A percentile compares a stretch with the other conserved stretches of the same genome.
Conservation (phyloP, 2,329 filamentous ascomycete species). For the Balansia obtecta region DNA sequence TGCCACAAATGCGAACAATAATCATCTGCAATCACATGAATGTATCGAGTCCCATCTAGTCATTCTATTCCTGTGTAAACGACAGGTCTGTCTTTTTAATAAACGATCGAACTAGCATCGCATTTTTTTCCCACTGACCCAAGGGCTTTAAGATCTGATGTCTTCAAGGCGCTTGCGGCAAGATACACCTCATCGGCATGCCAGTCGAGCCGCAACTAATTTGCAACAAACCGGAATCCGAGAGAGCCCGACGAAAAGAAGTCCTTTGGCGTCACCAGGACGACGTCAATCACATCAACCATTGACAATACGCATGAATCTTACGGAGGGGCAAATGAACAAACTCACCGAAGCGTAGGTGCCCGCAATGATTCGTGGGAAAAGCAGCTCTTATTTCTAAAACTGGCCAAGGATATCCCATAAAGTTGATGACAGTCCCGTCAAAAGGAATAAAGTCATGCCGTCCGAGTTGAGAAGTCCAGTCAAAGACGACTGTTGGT, state of each 20-base stretch:
- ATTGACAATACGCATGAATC: conserved; percentile 33
- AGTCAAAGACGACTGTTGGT: not conserved
- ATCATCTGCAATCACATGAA: too few relatives aligned
- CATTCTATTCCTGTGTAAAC: too few relatives aligned
- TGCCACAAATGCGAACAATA: too few relatives aligned
- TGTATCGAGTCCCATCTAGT: too few relatives aligned
- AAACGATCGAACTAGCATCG: not conserved
- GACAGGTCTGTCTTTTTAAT: too few relatives aligned
- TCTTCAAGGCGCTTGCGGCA: not conserved
- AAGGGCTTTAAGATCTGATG: not conserved
- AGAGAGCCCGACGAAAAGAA: conserved; percentile 13
- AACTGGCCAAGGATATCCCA: conserved; percentile 19
- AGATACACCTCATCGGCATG: not conserved
- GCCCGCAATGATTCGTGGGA: not conserved
- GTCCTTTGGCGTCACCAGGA: conserved; percentile 19
- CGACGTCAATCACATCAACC: conserved; percentile 23
- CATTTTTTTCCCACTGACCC: not conserved
- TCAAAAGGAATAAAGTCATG: conserved; percentile 10
- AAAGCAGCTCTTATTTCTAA: not conserved
- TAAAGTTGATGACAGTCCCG: conserved; percentile 17
- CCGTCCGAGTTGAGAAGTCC: not conserved
- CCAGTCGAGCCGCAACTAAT: not conserved
- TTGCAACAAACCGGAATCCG: not conserved
- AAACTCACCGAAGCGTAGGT: conserved; percentile 33
- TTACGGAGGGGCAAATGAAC: conserved; percentile 37